Evolutionary conservation across 306 rosid species (phyloP).

Genomic region (Prunus mongolica): DNA sequence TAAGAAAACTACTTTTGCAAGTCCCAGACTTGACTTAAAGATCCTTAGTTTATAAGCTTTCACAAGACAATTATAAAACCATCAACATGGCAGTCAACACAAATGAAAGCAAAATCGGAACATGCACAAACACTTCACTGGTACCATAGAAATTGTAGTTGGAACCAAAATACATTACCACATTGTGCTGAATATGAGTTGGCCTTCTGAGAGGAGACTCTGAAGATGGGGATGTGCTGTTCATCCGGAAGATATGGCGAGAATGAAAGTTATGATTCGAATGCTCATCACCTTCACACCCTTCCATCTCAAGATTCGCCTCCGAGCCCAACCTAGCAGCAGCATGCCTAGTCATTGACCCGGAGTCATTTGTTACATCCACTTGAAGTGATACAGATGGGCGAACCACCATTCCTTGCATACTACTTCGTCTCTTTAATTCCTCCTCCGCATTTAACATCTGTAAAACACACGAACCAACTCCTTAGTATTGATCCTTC

Average conservation of each 20-base stretch:
- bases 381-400: slow-evolving; percentile 53
- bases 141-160: not conserved
- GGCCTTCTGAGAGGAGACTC: slow-evolving; percentile 89
- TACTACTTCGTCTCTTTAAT: slow-evolving; percentile 57
- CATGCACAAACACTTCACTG: not conserved
- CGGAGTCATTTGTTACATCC: slow-evolving; percentile 62
- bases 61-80: not conserved
- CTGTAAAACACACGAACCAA: slow-evolving; percentile 40
- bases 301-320: slow-evolving; percentile 62
- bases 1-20: not conserved
- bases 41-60: not conserved
- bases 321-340: slow-evolving; percentile 53
- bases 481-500: not conserved
- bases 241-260: slow-evolving; percentile 49
- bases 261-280: slow-evolving; percentile 49
- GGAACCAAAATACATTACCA: slow-evolving; percentile 42
- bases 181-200: slow-evolving; percentile 42
- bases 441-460: slow-evolving; percentile 92
- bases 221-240: slow-evolving; percentile 86
- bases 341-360: slow-evolving; percentile 55
- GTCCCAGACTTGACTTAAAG: not conserved
- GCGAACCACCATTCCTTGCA: slow-evolving; percentile 48
- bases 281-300: slow-evolving; percentile 67
- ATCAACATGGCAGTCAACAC: not conserved
- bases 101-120: not conserved